Evolutionary conservation across 805 yeast genomes (phyloP).

Genomic region (Yarrowia divulgata): DNA sequence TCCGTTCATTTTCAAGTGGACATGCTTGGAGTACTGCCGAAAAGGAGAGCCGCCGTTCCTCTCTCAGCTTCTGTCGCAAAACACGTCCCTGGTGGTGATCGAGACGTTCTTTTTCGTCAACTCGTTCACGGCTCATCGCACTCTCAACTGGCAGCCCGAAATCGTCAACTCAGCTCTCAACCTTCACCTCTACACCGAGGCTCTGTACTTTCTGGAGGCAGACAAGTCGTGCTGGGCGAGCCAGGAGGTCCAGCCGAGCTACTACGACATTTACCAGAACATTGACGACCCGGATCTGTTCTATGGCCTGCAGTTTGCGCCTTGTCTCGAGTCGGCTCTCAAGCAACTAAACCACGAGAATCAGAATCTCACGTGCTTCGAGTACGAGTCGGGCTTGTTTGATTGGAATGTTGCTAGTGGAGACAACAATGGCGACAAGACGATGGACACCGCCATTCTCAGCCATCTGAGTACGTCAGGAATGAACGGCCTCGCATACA

Average conservation of each 20-base stretch:
- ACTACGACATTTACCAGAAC: conserved; percentile 33
- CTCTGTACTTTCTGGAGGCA: conserved; percentile 30
- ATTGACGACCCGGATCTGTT: conserved; percentile 34
- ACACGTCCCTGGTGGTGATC: neutral
- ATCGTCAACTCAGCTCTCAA: conserved; percentile 1
- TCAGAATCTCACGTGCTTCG: conserved; percentile 18
- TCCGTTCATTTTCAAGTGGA: conserved; percentile 22
- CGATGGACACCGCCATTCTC: neutral
- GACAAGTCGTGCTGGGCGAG: conserved; percentile 8
- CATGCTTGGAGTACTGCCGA: conserved; percentile 8
- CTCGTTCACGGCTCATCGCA: neutral
- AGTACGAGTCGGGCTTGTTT: conserved; percentile 24
- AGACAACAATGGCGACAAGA: neutral
- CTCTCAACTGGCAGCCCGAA: conserved; percentile 9
- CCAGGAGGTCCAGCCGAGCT: conserved; percentile 29
- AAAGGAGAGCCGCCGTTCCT: neutral
- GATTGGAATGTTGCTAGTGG: conserved; percentile 6
- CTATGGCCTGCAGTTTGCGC: conserved; percentile 7
- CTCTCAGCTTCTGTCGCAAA: neutral
- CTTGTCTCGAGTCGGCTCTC: conserved; percentile 14
- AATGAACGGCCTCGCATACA: conserved; percentile 19
- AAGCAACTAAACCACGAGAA: conserved; percentile 21
- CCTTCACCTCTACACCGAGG: conserved; percentile 14
- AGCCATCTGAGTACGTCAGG: neutral
- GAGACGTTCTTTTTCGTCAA: conserved; percentile 22